Base-by-base conservation (phyloP, 148 eudicot species). In the Chenopodium suecicum region DNA sequence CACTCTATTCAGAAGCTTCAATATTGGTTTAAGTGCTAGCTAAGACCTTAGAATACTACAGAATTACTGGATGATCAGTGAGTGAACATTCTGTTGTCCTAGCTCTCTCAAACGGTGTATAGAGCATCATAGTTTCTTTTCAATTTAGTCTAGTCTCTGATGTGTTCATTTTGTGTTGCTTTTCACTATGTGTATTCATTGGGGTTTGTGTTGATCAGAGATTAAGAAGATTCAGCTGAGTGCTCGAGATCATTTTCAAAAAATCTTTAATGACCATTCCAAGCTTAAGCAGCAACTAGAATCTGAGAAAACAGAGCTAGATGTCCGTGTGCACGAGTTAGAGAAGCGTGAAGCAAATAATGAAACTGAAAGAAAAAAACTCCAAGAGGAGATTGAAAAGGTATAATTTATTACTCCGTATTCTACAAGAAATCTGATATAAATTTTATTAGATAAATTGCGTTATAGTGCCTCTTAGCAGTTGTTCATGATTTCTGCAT, bases 291-390 rank as follows among this genome's bases (percentile, higher is more conserved):
- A 73, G 83, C 95, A 90, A 85, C 70, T 96, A 70, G 98, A 96
- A 84, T 83, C 85, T 72, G 89, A 92, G 85, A 90, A 83, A 82
- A 83, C 68, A 81, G 92, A 88, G 71, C 97, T 94, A 44, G 99
- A 92, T 78, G 32, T 88, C 63, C 92, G 95, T 32, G 94, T 91
- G 74, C 86, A 89, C 75, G 95, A 92, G 79, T 86, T 96, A 89
- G 94, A 91, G 87, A 85, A 90, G 84, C 99, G 99, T 70, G 98
- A 96, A 85, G 90, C 91, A 20, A 89, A 77, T 46, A 96, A 88
- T 86, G 99, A 96, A 83, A 85, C 32, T 80, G 98, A 96, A 83
- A 92, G 94, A 75, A 91, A 86, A 78, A 94, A 88, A 85, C 92
- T 96, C 8, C 58, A 85, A 37, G 99, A 94, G 84, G 99, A 96